Evolutionary conservation across 345 rosid genomes (phyloP), one percentile per base, ranked within the genome.

Genomic region (Populus pruinosa): DNA sequence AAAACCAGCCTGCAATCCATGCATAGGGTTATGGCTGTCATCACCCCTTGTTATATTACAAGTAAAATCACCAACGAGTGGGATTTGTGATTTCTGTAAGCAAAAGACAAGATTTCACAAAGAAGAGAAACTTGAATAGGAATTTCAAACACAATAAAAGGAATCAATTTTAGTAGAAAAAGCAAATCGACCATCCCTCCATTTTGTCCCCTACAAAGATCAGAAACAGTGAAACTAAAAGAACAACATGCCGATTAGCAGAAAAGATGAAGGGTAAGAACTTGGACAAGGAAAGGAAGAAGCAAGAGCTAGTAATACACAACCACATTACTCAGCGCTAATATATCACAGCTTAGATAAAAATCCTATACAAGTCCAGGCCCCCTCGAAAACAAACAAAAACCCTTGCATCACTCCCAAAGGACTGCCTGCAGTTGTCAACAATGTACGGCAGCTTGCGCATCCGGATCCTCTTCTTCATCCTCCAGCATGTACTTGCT

Each of bases 401-500:
- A 20, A 7, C 41, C 25, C 41, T 38, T 16, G 53, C 43, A 17
- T 17, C 63, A 23, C 29, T 21, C 47, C 61, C 33, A 12, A 41
- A 38, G 35, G 1, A 36, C 76, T 43, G 47, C 70, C 25, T 27
- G 68, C 55, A 27, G 17, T 73, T 39, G 56, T 85, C 83, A 84
- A 68, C 85, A 80, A 62, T 43, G 79, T 53, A 21, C 29, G 2
- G 73, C 67, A 50, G 61, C 72, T 69, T 56, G 62, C 18, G 7
- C 69, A 27, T 76, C 76, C 69, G 73, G 64, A 49, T 63, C 81
- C 75, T 6, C 83, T 4, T 79, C 91, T 33, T 86, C 92, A 14
- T 90, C 91, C 56, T 65, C 88, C 39, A 92, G 80, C 85, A 76
- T 82, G 87, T 92, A 90, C 38, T 59, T 78, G 78, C 99, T 96